Evolutionary conservation across 2,329 filamentous ascomycete species (phyloP), one percentile per base, ranked within the genome.

Genomic region (Aspergillus glaucus): DNA sequence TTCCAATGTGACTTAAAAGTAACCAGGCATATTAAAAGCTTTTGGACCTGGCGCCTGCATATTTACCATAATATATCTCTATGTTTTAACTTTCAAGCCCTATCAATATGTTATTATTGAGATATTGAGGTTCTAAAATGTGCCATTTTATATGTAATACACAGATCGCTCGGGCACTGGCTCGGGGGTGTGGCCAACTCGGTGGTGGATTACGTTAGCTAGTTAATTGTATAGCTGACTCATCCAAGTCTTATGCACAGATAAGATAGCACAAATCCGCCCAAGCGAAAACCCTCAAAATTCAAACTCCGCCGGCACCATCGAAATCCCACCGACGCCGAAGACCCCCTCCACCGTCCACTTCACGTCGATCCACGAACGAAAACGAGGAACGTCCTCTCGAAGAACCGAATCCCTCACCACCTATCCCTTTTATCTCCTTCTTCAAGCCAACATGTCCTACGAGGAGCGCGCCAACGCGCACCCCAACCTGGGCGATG

Each of bases 401-500:
- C 48, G 37, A 48, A 46, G 32, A 26, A 36, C 28, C 44, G 34
- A 49, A 42, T 49, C 46, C 40, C 45, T 45, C 39, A 52, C 43
- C 45, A 45, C 48, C 41, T 51, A 47, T 47, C 48, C 51, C 50
- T 55, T 47, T 53, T 52, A 50, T 60, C 34, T 17, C n/a, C 17
- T 8, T 9, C 8, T 19, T 19, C 7, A 30, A 22, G 17, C 37
- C 62, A 67, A 58, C 54, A 75, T 75, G 72, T 70, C 72, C 41
- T 72, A 71, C 64, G 65, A 71, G 47, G 70, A 72, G 60, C 69
- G 66, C 62, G 62, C 60, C 57, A 72, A 65, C 56, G 64, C 62
- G 64, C 69, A 62, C 58, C 61, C 70, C 54, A 68, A 64, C 60
- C 63, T 74, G 56, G 83, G 84, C 62, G 87, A 92, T 72, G 90